These are phyloP conservation scores for Tausonia pullulans DNA, from an alignment of 1,284 basidiomycete genomes.

Conservation along the genomic window DNA sequence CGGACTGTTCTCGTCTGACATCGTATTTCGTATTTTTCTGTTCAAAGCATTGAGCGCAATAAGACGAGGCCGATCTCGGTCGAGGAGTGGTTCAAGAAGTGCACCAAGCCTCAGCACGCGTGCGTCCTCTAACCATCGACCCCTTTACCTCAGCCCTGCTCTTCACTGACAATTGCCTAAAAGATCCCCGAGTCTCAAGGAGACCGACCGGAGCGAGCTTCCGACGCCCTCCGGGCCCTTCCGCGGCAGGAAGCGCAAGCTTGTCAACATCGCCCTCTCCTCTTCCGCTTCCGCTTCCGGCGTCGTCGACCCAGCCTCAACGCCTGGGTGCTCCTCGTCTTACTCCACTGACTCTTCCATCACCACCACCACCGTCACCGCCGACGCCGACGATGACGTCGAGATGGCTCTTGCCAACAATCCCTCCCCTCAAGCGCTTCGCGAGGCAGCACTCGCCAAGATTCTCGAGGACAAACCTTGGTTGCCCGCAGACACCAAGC, in stretches of 20 bases:
- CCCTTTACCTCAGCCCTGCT: conserved; percentile 22
- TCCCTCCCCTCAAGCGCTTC: neutral
- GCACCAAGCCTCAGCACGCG: conserved; percentile 42
- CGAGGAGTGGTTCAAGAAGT: conserved; percentile 78
- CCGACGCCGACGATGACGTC: neutral
- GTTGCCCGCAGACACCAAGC: conserved; percentile 58
- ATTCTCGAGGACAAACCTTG: conserved; percentile 63
- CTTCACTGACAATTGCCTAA: conserved; percentile 23
- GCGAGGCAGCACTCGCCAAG: conserved; percentile 3
- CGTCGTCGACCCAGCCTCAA: neutral
- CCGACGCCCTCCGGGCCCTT: neutral
- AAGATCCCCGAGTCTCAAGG: conserved; percentile 18
- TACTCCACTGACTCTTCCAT: neutral
- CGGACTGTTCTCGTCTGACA: too few relatives aligned
- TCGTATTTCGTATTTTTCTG: neutral
- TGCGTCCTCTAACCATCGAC: neutral
- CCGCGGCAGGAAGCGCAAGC: too few relatives aligned
- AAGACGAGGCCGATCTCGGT: conserved; percentile 54
- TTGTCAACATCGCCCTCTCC: too few relatives aligned
- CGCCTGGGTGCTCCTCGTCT: neutral
- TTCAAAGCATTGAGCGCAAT: conserved; percentile 57
- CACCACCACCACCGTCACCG: neutral
- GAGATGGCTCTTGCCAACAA: neutral
- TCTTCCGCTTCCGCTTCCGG: neutral
- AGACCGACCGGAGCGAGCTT: conserved; percentile 23